phyloP scores from a whole-genome alignment of 2,329 filamentous ascomycete species.

The Cladosporium sp. region DNA sequence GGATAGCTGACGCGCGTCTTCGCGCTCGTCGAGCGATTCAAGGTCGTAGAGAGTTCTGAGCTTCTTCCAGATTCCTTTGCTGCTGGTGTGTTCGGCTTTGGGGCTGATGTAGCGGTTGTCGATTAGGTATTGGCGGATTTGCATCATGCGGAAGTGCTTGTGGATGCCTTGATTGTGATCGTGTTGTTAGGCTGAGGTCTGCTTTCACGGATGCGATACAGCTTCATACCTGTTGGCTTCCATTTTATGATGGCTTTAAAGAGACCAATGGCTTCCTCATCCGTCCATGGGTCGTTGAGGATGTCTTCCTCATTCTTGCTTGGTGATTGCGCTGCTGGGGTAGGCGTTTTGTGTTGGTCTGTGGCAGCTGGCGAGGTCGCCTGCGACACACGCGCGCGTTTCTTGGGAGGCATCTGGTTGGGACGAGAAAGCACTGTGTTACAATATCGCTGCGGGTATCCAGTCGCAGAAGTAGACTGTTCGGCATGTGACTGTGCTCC shows the following conservation, averaged over 20 bases:
- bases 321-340: conserved; percentile 27
- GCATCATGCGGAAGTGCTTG: conserved; percentile 88
- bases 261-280: conserved; percentile 88
- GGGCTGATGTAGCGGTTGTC: conserved; percentile 33
- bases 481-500: conserved; percentile 10
- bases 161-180: conserved; percentile 65
- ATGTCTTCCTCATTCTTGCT: conserved; percentile 45
- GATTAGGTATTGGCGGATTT: conserved; percentile 50
- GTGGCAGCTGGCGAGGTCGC: conserved; percentile 54
- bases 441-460: no score
- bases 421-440: no score
- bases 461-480: not conserved
- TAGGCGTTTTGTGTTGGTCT: conserved; percentile 36
- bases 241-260: conserved; percentile 90
- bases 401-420: conserved; percentile 62
- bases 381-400: conserved; percentile 56
- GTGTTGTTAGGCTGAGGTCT: not conserved
- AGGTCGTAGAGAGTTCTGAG: conserved; percentile 80
- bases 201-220: conserved; percentile 41
- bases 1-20: conserved; percentile 55
- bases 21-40: conserved; percentile 78
- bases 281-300: conserved; percentile 78
- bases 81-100: conserved; percentile 64
- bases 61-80: conserved; percentile 89
- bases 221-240: conserved; percentile 70